These are phyloP conservation scores for Telopea speciosissima DNA, from an alignment of 177 flowering plant species.

Conservation along the genomic window DNA sequence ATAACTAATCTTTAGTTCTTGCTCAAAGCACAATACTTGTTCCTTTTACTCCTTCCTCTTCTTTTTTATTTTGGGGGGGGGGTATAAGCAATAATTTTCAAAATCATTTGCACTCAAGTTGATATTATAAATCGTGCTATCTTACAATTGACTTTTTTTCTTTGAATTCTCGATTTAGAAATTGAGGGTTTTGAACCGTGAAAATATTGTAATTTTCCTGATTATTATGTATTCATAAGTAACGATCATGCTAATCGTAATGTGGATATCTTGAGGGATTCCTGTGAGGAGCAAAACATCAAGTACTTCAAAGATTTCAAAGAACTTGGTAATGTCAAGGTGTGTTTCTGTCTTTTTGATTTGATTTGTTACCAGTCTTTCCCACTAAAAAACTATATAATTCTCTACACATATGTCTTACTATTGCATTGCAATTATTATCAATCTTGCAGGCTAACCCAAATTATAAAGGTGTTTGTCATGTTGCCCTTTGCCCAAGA, in stretches of 20 bases:
- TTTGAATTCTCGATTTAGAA: constrained; percentile 4
- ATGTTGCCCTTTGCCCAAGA: constrained; percentile 98
- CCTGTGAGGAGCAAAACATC: constrained; percentile 79
- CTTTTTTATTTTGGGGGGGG: too few relatives aligned
- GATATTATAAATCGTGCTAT: background rate
- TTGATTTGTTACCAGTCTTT: too few relatives aligned
- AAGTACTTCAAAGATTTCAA: constrained; percentile 96
- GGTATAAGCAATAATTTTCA: too few relatives aligned
- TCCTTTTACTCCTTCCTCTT: background rate
- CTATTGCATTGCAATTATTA: constrained; percentile 1
- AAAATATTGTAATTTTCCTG: constrained; percentile 93
- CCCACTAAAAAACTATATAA: background rate
- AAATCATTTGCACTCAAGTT: background rate
- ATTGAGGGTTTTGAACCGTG: constrained; percentile 93
- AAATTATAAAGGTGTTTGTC: constrained; percentile 98
- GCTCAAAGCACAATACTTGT: too few relatives aligned
- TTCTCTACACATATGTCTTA: background rate
- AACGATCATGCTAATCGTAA: constrained; percentile 97
- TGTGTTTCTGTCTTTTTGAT: constrained; percentile 16
- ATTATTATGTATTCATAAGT: constrained; percentile 88
- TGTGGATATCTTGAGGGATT: constrained; percentile 90
- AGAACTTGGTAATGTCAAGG: constrained; percentile 84
- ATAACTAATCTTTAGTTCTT: too few relatives aligned
- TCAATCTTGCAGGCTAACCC: constrained; percentile 73
- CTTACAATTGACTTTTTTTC: background rate